Conservation (phyloP, 106 monocot genomes). For the Allium sativum region DNA sequence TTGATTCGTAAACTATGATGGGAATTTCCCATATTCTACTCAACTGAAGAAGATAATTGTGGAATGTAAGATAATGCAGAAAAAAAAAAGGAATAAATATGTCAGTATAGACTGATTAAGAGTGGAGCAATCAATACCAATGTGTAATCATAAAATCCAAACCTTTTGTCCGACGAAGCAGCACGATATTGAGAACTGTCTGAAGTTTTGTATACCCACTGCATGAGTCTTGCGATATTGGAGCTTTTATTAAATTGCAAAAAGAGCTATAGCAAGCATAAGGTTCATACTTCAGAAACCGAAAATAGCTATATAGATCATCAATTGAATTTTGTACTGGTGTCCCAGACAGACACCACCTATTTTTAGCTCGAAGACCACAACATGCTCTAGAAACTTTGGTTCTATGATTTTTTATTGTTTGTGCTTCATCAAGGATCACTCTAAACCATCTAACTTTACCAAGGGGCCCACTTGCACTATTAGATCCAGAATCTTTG, state of each 20-base stretch:
- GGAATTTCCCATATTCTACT: no score
- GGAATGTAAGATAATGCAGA: no score
- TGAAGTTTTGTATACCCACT: conserved; percentile 83
- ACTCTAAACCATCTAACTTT: conserved; percentile 91
- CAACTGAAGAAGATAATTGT: no score
- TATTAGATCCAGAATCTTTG: conserved; percentile 25
- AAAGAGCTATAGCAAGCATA: conserved; percentile 60
- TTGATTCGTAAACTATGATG: no score
- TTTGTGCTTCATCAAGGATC: conserved; percentile 92
- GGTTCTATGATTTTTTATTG: conserved; percentile 85
- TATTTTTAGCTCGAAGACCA: conserved; percentile 77
- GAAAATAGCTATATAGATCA: conserved; percentile 89
- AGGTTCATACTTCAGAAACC: conserved; percentile 80
- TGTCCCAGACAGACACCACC: conserved; percentile 98
- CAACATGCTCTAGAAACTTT: conserved; percentile 85
- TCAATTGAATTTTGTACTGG: conserved; percentile 92
- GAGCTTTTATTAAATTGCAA: conserved; percentile 54
- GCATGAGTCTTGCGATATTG: conserved; percentile 51
- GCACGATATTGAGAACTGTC: conserved; percentile 53
- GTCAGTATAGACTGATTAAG: no score
- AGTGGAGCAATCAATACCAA: no score
- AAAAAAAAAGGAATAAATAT: no score
- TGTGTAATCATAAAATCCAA: neutral
- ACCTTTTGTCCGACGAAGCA: conserved; percentile 94
- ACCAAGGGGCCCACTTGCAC: conserved; percentile 65